Percentiles rank a stretch among this genome's conserved stretches.
Conservation (phyloP, 768 basidiomycete genomes). For the Suillus subluteus region DNA sequence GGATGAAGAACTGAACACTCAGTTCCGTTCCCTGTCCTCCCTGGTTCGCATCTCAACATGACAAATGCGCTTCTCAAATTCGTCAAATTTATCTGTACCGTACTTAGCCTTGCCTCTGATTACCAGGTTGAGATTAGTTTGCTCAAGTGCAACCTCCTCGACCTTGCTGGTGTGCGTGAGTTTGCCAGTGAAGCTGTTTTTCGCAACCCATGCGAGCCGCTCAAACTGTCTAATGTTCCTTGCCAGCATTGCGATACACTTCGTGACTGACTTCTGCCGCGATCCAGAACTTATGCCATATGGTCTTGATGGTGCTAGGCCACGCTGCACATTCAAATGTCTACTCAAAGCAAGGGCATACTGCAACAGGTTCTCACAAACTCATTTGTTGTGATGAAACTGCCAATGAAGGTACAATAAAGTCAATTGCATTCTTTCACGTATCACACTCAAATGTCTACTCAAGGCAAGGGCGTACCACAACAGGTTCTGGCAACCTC, state of each 20-base stretch:
- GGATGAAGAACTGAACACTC: slow-evolving; percentile 53
- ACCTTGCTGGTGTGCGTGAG: slow-evolving; percentile 84
- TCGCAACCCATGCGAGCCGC: slow-evolving; percentile 89
- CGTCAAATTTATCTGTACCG: slow-evolving; percentile 83
- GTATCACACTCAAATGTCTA: too few species aligned
- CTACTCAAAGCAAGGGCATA: too few species aligned
- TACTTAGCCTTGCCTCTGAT: slow-evolving; percentile 79
- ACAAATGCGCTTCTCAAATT: slow-evolving; percentile 87
- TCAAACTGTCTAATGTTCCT: slow-evolving; percentile 84
- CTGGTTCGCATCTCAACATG: slow-evolving; percentile 81
- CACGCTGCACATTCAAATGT: too few species aligned
- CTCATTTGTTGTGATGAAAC: too few species aligned
- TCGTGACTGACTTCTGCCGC: slow-evolving; percentile 93
- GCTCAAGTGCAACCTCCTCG: slow-evolving; percentile 86
- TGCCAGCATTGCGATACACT: slow-evolving; percentile 85
- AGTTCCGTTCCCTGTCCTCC: slow-evolving; percentile 84
- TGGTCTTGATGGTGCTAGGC: slow-evolving; percentile 47
- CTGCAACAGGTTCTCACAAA: too few species aligned
- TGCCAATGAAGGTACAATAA: too few species aligned
- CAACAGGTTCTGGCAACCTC: too few species aligned
- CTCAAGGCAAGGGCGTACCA: too few species aligned
- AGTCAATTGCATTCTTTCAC: too few species aligned
- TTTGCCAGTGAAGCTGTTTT: slow-evolving; percentile 86
- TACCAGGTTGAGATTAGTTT: slow-evolving; percentile 86
- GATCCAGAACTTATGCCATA: slow-evolving; percentile 81